phyloP scores from a whole-genome alignment of 2,329 filamentous ascomycete genomes.

The Rhinocladiella mackenziei region DNA sequence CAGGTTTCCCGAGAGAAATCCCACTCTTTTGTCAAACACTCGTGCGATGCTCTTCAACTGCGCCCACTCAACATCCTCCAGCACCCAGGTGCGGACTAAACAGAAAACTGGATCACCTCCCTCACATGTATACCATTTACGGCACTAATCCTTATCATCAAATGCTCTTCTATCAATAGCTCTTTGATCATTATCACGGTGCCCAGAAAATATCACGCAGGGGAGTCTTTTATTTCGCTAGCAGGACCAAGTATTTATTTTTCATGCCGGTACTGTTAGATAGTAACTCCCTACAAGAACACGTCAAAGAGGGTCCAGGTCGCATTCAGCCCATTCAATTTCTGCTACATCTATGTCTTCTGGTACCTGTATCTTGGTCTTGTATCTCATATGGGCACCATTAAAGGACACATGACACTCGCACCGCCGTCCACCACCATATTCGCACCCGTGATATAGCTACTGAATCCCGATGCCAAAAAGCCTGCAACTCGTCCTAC shows the following conservation, averaged over 20 bases:
- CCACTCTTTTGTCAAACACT: too few species aligned
- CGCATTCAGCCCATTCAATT: too few species aligned
- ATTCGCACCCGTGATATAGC: slow-evolving; percentile 60
- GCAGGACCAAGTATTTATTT: slow-evolving; percentile 71
- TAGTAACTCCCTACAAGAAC: slow-evolving; percentile 79
- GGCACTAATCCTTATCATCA: slow-evolving; percentile 85
- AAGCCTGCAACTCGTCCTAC: slow-evolving; percentile 60
- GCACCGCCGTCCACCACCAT: slow-evolving; percentile 60
- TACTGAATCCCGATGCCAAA: slow-evolving; percentile 59
- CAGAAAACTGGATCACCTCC: too few species aligned
- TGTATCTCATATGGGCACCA: slow-evolving; percentile 36
- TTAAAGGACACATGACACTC: slow-evolving; percentile 42
- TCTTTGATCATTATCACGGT: slow-evolving; percentile 86
- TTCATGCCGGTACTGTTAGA: slow-evolving; percentile 88
- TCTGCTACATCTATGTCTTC: background rate
- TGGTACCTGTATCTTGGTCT: too few species aligned
- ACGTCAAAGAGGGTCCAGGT: too few species aligned
- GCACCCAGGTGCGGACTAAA: background rate
- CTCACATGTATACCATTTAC: too few species aligned
- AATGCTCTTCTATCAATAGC: slow-evolving; percentile 63
- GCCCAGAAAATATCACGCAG: slow-evolving; percentile 69
- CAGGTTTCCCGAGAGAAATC: background rate
- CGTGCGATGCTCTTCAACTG: background rate
- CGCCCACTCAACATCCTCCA: background rate
- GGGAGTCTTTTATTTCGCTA: slow-evolving; percentile 98